Evolutionary conservation across 208 protist species (phyloP), one percentile per base, ranked within the genome.

Genomic region (Trypanosoma mega): DNA sequence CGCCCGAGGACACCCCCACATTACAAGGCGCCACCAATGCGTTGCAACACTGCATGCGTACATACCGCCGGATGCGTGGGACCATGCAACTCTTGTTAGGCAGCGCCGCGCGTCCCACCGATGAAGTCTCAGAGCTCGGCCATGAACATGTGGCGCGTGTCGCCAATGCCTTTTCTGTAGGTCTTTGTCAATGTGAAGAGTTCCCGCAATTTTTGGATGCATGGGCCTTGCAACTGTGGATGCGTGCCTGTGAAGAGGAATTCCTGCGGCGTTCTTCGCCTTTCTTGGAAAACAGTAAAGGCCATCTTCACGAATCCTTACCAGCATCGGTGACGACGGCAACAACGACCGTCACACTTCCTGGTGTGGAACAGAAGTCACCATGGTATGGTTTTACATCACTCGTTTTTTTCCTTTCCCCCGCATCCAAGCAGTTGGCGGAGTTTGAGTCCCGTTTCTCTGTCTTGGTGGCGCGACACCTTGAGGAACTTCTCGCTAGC

Each of bases 201-300:
- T 39, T 80, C 3, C 4, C 47, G n/a, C 57, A 74, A 21, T 87
- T 91, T 47, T 63, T 74, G 26, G 46, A 50, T 56, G 48, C n/a
- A 31, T 91, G 84, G 84, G 80, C 67, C 0, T 62, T 87, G n/a
- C 69, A 70, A 43, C 63, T 91, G 47, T 91, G 76, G 80, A 11
- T 82, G 1, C 77, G 61, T 58, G 66, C 80, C 39, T 91, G 84
- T 67, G 65, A 78, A n/a, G 68, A 62, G n/a, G 60, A 74, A 21
- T 54, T 58, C 33, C 18, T 59, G 7, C 51, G 33, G 36, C 21
- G 50, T n/a, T n/a, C 12, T 27, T 33, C 1, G 34, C 47, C 1
- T 46, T 14, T 33, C 34, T 44, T n/a, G 53, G 31, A 44, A 0
- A 11, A 11, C 47, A 16, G 54, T n/a, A 9, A 34, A 27, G 12